These are phyloP conservation scores for Plenodomus tracheiphilus DNA, from an alignment of 2,329 filamentous ascomycete species.

Conservation along the genomic window DNA sequence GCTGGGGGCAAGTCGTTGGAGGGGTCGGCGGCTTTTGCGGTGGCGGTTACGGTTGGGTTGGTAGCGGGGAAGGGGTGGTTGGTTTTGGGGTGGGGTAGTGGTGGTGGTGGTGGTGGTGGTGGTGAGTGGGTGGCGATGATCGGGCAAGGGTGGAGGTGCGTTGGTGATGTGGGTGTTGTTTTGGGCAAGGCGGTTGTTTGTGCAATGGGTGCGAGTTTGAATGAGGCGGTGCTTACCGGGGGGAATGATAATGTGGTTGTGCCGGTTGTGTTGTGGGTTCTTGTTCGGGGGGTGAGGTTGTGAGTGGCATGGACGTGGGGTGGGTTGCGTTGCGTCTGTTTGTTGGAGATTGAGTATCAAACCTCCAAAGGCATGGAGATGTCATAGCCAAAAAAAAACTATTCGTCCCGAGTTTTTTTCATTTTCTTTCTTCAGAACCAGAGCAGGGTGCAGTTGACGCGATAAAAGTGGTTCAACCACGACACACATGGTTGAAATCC, in stretches of 20 bases:
- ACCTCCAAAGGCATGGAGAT: too few species aligned
- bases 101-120: not conserved
- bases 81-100: conserved; percentile 67
- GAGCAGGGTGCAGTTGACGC: too few species aligned
- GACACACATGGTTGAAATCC: too few species aligned
- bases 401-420: too few species aligned
- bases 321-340: too few species aligned
- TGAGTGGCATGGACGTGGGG: conserved; percentile 6
- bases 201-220: conserved; percentile 77
- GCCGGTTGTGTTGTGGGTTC: conserved; percentile 87
- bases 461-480: too few species aligned
- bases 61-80: conserved; percentile 74
- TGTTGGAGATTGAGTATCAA: too few species aligned
- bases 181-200: conserved; percentile 68
- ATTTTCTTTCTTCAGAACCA: too few species aligned
- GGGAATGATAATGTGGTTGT: conserved; percentile 99
- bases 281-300: conserved; percentile 74
- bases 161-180: conserved; percentile 32
- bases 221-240: conserved; percentile 92
- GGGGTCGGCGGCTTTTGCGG: conserved; percentile 78
- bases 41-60: conserved; percentile 77
- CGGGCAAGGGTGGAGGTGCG: conserved; percentile 49
- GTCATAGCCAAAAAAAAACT: too few species aligned
- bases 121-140: not conserved
- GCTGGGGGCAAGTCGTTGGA: conserved; percentile 94